Evolutionary conservation across 805 yeast genomes (phyloP).

Genomic region (Blastobotrys peoriensis): DNA sequence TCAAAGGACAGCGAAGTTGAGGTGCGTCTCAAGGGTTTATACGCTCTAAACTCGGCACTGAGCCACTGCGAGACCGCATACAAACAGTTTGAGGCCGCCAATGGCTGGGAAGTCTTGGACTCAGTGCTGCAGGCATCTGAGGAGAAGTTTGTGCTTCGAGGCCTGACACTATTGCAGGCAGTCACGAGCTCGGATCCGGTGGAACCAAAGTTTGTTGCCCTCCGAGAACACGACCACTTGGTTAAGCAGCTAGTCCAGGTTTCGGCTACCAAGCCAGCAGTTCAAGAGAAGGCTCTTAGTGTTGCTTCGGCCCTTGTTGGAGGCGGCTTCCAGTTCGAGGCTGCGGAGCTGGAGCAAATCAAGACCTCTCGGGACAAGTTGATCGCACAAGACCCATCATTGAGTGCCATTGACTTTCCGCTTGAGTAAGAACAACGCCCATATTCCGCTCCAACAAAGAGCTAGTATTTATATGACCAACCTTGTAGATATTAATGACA

Average conservation of each 20-base stretch:
- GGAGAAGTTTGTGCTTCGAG: constrained; percentile 13
- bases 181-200: constrained; percentile 20
- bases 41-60: constrained; percentile 68
- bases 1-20: constrained; percentile 22
- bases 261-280: constrained; percentile 21
- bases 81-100: constrained; percentile 43
- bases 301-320: constrained; percentile 16
- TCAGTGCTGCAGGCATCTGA: constrained; percentile 17
- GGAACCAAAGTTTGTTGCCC: constrained; percentile 10
- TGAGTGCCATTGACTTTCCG: constrained; percentile 10
- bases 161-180: constrained; percentile 18
- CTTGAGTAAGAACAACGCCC: too few relatives aligned
- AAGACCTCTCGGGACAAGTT: constrained; percentile 5
- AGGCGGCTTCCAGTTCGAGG: constrained; percentile 16
- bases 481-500: too few relatives aligned
- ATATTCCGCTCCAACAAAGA: too few relatives aligned
- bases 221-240: constrained; percentile 11
- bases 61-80: constrained; percentile 62
- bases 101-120: constrained; percentile 60
- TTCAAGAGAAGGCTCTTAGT: constrained; percentile 27
- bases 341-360: constrained; percentile 9
- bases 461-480: too few relatives aligned
- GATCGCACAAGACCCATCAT: constrained; percentile 3
- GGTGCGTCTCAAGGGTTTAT: constrained; percentile 58
- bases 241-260: constrained; percentile 11